A percentile compares a stretch with the other conserved stretches of the same genome.
phyloP scores from a whole-genome alignment of 2,329 filamentous ascomycete genomes.

The Paraphaeosphaeria sporulosa region DNA sequence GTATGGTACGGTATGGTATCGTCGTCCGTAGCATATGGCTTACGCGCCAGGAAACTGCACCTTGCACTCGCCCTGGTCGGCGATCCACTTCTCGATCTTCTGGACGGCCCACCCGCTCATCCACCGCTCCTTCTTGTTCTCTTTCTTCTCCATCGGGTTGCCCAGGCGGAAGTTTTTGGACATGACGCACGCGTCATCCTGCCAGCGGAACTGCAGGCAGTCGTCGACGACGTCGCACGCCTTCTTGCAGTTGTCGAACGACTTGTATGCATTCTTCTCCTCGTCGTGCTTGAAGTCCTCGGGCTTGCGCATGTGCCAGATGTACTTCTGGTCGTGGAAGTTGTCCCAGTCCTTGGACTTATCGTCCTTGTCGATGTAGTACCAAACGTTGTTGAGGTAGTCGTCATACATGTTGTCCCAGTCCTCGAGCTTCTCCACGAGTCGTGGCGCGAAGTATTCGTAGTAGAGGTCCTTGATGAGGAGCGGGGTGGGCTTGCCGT shows the following conservation, averaged over 20 bases:
- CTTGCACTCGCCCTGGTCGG: constrained; percentile 11
- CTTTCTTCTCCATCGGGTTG: constrained; percentile 8
- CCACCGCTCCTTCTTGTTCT: constrained; percentile 8
- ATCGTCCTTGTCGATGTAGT: constrained; percentile 12
- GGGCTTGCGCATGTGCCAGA: constrained; percentile 7
- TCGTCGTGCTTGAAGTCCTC: constrained; percentile 2
- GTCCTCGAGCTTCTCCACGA: constrained; percentile 11
- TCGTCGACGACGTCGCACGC: constrained; percentile 10
- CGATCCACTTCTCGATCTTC: constrained; percentile 69
- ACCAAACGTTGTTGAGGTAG: constrained; percentile 11
- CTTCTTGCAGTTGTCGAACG: constrained; percentile 9
- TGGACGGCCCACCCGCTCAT: constrained; percentile 70
- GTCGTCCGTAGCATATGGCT: background rate
- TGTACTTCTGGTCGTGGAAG: constrained; percentile 11
- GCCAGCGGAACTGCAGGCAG: constrained; percentile 13
- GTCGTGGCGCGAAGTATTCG: constrained; percentile 9
- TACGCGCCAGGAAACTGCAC: constrained; percentile 5
- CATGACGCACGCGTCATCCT: constrained; percentile 12
- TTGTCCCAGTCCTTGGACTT: constrained; percentile 8
- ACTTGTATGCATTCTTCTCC: constrained; percentile 11
- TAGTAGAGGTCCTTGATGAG: constrained; percentile 16
- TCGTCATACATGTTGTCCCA: constrained; percentile 16
- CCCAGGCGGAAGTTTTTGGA: constrained; percentile 12
- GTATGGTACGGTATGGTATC: background rate
- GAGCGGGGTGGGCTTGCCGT: constrained; percentile 7